Conservation (phyloP, 2,329 filamentous ascomycete species). For the Paraconiothyrium sp. region DNA sequence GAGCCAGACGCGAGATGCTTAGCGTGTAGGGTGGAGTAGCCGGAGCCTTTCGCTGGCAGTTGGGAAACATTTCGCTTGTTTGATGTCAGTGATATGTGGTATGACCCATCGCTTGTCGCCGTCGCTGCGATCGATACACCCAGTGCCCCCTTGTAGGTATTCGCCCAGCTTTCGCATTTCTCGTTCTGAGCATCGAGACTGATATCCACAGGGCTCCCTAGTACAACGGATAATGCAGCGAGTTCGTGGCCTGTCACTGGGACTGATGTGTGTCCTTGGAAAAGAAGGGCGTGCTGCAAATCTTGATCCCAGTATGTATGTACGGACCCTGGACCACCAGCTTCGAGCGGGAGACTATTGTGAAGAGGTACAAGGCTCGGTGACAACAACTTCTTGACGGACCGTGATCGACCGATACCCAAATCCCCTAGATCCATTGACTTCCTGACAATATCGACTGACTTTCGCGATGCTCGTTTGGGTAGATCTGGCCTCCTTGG, state of each 20-base stretch:
- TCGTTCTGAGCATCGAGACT: constrained; percentile 1
- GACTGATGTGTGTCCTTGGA: constrained; percentile 27
- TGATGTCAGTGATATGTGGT: constrained; percentile 34
- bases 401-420: constrained; percentile 21
- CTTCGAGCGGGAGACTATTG: constrained; percentile 17
- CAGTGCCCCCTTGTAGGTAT: constrained; percentile 33
- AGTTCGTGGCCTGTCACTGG: constrained; percentile 37
- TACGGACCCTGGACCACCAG: constrained; percentile 13
- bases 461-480: constrained; percentile 20
- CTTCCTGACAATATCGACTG: constrained; percentile 22
- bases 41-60: constrained; percentile 32
- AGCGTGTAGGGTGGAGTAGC: constrained; percentile 42
- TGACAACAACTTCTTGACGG: constrained; percentile 14
- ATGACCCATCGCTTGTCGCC: constrained; percentile 23
- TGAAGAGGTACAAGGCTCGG: constrained; percentile 15
- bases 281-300: constrained; percentile 30
- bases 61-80: constrained; percentile 37
- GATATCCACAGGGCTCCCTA: constrained; percentile 33
- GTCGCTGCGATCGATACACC: constrained; percentile 34
- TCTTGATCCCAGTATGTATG: constrained; percentile 38
- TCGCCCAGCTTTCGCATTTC: constrained; percentile 9
- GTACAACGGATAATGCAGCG: constrained; percentile 38
- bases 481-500: constrained; percentile 23
- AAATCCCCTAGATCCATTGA: constrained; percentile 28
- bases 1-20: constrained; percentile 46